Percentiles rank a stretch among this genome's conserved stretches.
phyloP scores from a whole-genome alignment of 2,329 filamentous ascomycete species.

The Diaporthe sp. region DNA sequence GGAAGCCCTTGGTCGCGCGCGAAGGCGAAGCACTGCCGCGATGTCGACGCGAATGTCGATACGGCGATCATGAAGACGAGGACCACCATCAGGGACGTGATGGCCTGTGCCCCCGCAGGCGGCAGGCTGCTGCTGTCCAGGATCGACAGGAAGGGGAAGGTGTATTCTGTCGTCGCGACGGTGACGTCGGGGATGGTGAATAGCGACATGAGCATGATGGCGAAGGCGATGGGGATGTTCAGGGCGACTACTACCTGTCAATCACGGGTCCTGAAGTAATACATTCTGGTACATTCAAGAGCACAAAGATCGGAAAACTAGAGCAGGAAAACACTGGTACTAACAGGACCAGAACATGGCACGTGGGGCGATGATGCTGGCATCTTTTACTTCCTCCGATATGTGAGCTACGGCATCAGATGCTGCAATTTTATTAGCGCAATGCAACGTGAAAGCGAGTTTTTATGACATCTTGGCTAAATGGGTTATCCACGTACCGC shows the following conservation, averaged over 20 bases:
- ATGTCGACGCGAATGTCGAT: constrained; percentile 68
- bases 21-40: constrained; percentile 70
- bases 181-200: constrained; percentile 11
- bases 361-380: constrained; percentile 46
- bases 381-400: constrained; percentile 49
- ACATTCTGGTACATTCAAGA: background rate
- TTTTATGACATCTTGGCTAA: constrained; percentile 44
- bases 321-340: background rate
- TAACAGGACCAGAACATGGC: constrained; percentile 48
- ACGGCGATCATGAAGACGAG: constrained; percentile 64
- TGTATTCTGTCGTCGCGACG: constrained; percentile 61
- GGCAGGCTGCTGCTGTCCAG: constrained; percentile 61
- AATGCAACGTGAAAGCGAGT: constrained; percentile 48
- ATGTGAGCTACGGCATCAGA: constrained; percentile 47
- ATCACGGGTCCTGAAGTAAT: too few species aligned
- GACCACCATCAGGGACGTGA: constrained; percentile 62
- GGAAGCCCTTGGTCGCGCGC: constrained; percentile 58
- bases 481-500: constrained; percentile 41
- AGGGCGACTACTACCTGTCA: constrained; percentile 39
- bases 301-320: background rate
- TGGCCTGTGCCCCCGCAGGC: constrained; percentile 50
- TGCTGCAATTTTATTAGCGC: constrained; percentile 34
- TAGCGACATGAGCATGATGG: constrained; percentile 14
- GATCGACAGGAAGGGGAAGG: constrained; percentile 70
- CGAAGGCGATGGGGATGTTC: constrained; percentile 49